Evolutionary conservation across 768 basidiomycete species (phyloP).

Genomic region (Trichaptum fuscoviolaceum): DNA sequence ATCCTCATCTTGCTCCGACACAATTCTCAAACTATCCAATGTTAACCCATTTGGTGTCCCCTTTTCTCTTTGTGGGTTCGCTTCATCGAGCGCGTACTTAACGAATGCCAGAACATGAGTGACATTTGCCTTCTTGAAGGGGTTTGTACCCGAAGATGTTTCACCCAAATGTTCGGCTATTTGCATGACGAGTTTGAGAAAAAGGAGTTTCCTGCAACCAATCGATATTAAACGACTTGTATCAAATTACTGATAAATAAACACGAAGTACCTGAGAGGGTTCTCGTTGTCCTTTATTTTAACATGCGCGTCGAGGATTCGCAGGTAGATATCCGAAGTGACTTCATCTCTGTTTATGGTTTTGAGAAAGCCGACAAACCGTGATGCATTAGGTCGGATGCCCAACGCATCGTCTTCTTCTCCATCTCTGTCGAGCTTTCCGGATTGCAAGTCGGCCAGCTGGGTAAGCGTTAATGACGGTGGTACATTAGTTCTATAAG

Average conservation of each 20-base stretch:
- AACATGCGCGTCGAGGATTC: conserved; percentile 62
- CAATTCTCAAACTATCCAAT: conserved; percentile 29
- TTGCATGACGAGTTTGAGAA: conserved; percentile 75
- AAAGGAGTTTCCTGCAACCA: conserved; percentile 52
- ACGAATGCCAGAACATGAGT: conserved; percentile 78
- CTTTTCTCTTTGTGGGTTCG: conserved; percentile 19
- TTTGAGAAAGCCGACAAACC: conserved; percentile 64
- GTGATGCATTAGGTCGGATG: conserved; percentile 70
- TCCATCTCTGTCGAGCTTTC: conserved; percentile 42
- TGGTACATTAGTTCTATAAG: conserved; percentile 19
- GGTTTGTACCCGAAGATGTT: conserved; percentile 46
- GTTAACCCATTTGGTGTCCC: conserved; percentile 18
- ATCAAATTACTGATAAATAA: not conserved
- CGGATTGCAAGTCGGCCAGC: conserved; percentile 30
- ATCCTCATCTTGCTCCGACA: conserved; percentile 29
- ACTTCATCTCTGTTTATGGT: conserved; percentile 63
- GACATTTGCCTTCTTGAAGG: conserved; percentile 48
- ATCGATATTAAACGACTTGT: not conserved
- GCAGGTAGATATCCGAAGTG: conserved; percentile 67
- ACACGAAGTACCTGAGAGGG: conserved; percentile 42
- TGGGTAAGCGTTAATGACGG: conserved; percentile 36
- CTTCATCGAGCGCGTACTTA: conserved; percentile 60
- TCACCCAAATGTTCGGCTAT: conserved; percentile 69
- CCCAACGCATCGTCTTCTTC: conserved; percentile 54
- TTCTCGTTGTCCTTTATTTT: conserved; percentile 29